Evolutionary conservation across 306 rosid species (phyloP).

Genomic region (Rosa chinensis): DNA sequence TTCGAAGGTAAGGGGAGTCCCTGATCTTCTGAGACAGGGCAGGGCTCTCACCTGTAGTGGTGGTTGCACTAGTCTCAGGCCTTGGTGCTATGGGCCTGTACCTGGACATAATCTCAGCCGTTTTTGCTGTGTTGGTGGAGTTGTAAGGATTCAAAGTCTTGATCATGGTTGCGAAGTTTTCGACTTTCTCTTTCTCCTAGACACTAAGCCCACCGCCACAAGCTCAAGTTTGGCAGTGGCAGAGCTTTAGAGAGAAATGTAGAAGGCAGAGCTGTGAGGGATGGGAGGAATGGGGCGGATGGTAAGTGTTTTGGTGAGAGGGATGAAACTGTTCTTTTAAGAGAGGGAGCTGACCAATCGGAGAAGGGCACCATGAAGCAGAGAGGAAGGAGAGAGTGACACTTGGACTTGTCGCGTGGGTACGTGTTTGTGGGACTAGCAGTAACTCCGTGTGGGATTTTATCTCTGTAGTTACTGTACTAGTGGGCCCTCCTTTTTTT

Average conservation of each 20-base stretch:
- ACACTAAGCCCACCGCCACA: background rate
- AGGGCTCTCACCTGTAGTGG: slow-evolving; percentile 33
- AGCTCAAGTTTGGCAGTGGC: slow-evolving; percentile 1
- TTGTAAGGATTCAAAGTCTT: slow-evolving; percentile 63
- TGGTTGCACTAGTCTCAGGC: slow-evolving; percentile 52
- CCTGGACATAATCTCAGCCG: slow-evolving; percentile 92
- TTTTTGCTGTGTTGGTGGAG: slow-evolving; percentile 53
- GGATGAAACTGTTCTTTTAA: slow-evolving; percentile 2
- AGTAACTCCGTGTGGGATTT: slow-evolving; percentile 42
- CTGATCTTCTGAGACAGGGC: slow-evolving; percentile 59
- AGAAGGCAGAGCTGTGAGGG: background rate
- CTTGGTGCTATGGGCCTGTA: slow-evolving; percentile 93
- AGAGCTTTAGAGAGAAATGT: background rate
- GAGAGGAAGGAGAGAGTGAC: slow-evolving; percentile 51
- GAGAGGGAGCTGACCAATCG: slow-evolving; percentile 36
- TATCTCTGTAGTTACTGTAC: background rate
- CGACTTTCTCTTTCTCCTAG: background rate
- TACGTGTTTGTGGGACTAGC: slow-evolving; percentile 59
- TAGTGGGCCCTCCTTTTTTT: background rate
- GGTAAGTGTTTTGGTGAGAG: background rate
- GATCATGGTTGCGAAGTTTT: slow-evolving; percentile 50
- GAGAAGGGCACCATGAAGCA: slow-evolving; percentile 58
- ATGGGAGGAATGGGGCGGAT: background rate
- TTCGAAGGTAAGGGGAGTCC: slow-evolving; percentile 72
- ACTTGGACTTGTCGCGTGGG: slow-evolving; percentile 62